Evolutionary conservation across 768 basidiomycete genomes (phyloP).

Genomic region (Lanmaoa rubissima): DNA sequence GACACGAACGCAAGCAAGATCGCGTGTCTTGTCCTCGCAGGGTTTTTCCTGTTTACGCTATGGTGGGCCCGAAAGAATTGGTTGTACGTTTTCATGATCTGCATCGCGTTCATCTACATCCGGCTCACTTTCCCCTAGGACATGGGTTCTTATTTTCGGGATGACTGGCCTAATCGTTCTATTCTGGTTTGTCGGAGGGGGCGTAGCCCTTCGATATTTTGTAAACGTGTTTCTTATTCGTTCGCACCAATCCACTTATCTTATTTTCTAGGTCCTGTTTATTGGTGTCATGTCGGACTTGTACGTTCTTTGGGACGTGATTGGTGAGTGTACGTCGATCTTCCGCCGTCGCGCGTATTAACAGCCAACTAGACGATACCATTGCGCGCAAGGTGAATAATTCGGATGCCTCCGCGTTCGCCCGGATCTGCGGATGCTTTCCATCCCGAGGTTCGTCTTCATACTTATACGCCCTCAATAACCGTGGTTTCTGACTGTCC

Average conservation of each 20-base stretch:
- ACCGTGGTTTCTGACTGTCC: constrained; percentile 3
- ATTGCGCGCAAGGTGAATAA: constrained; percentile 79
- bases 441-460: constrained; percentile 64
- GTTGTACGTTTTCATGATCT: constrained; percentile 47
- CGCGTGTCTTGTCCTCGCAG: constrained; percentile 75
- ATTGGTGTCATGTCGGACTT: constrained; percentile 86
- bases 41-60: constrained; percentile 82
- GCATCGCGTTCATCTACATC: neutral
- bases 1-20: constrained; percentile 87
- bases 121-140: constrained; percentile 38
- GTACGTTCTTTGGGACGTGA: constrained; percentile 86
- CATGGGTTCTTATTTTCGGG: constrained; percentile 74
- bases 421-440: constrained; percentile 81
- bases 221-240: constrained; percentile 38
- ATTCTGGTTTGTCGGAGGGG: constrained; percentile 81
- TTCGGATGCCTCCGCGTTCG: constrained; percentile 87
- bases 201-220: constrained; percentile 73
- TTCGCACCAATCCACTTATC: neutral
- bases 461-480: neutral
- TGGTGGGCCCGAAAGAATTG: constrained; percentile 84
- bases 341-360: neutral
- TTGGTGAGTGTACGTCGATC: constrained; percentile 47
- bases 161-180: constrained; percentile 78
- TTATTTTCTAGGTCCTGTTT: constrained; percentile 58
- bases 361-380: constrained; percentile 62